These are phyloP conservation scores for Limonium bicolor DNA, from an alignment of 148 eudicot species.

Conservation along the genomic window DNA sequence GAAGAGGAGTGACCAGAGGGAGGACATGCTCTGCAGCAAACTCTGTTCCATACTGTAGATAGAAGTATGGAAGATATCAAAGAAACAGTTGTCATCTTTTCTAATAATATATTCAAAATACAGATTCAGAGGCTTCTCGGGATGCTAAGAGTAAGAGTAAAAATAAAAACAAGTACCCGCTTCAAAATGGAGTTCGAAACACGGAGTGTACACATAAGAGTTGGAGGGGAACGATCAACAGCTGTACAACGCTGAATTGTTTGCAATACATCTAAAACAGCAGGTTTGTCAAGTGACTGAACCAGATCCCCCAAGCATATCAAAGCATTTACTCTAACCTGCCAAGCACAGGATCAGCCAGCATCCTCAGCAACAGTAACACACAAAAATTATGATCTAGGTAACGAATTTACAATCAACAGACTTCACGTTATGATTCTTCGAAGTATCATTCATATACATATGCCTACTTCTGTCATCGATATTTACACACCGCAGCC, in stretches of 20 bases:
- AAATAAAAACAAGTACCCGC: conserved; percentile 34
- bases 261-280: conserved; percentile 56
- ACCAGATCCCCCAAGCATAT: conserved; percentile 80
- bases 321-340: conserved; percentile 96
- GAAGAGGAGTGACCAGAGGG: conserved; percentile 70
- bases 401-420: too few species aligned
- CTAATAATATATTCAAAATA: background rate
- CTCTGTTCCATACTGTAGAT: conserved; percentile 66
- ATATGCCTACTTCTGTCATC: too few species aligned
- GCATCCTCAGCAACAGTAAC: too few species aligned
- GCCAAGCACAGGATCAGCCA: too few species aligned
- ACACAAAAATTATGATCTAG: too few species aligned
- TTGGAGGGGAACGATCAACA: conserved; percentile 90
- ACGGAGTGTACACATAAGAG: conserved; percentile 94
- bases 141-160: background rate
- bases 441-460: too few species aligned
- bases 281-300: conserved; percentile 59
- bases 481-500: conserved; percentile 65
- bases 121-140: background rate
- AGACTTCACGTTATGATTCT: too few species aligned
- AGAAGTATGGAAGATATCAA: conserved; percentile 9
- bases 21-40: conserved; percentile 84
- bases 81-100: conserved; percentile 1
- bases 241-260: conserved; percentile 93
- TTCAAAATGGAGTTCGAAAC: conserved; percentile 76